phyloP scores from a whole-genome alignment of 805 yeast genomes.

The Metschnikowia dekortorum region DNA sequence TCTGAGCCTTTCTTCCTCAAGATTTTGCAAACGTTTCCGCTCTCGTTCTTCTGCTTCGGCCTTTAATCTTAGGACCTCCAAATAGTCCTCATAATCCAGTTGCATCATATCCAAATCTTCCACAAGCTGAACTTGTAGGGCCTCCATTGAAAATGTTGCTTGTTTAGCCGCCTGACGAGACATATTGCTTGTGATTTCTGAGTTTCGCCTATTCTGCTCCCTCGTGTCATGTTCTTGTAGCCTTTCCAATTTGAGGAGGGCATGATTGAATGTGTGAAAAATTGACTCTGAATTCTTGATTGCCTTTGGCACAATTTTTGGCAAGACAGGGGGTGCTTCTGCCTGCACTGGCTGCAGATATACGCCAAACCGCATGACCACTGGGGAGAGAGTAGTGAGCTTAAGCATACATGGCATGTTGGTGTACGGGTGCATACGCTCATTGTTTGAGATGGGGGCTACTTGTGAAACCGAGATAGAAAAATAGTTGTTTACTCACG shows the following conservation, averaged over 20 bases:
- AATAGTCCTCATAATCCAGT: not conserved
- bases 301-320: not conserved
- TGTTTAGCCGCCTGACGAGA: not conserved
- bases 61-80: not conserved
- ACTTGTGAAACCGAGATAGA: no score
- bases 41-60: conserved; percentile 1
- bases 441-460: no score
- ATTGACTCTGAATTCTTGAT: not conserved
- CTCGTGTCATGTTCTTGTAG: conserved; percentile 4
- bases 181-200: not conserved
- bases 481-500: no score
- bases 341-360: conserved; percentile 2
- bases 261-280: conserved; percentile 5
- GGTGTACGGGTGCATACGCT: not conserved
- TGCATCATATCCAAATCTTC: not conserved
- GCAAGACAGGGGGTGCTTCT: not conserved
- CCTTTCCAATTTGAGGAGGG: conserved; percentile 6
- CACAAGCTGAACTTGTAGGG: not conserved
- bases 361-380: not conserved
- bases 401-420: no score
- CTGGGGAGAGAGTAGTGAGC: not conserved
- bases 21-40: not conserved
- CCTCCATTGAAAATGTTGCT: not conserved
- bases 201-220: not conserved
- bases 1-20: conserved; percentile 13